Evolutionary conservation across 495 filamentous ascomycete genomes (phyloP), one percentile per base, ranked within the genome.

Genomic region (Cryomyces minteri): DNA sequence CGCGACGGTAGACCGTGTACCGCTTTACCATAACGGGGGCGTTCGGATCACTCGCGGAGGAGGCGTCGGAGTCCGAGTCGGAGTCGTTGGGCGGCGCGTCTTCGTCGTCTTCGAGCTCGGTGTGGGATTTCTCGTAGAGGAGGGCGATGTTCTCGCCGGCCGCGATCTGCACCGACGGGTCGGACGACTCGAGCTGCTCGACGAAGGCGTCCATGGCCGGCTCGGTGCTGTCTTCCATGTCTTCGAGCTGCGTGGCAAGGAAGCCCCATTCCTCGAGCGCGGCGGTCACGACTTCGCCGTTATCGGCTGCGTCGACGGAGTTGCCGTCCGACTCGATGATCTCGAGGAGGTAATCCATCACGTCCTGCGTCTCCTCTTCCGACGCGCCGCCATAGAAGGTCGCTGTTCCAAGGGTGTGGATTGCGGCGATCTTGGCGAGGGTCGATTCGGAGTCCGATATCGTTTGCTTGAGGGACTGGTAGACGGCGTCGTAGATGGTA

Each of bases 81-180:
- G 64, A 60, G 25, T 65, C 62, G 36, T 61, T 62, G 12, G 61
- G 60, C 10, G 70, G 68, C 39, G 63, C 55, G 25, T 63, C 65
- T 36, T 67, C 64, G 36, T 79, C 77, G 2, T 78, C 71, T 41
- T 84, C 77, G 32, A 76, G 64, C 0, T 66, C 63, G 0, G 77
- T 69, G 65, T 82, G 76, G 56, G 74, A 79, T 58, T 85, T 85
- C 55, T 96, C 88, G 53, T 84, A 92, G 1, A 95, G 67, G 1
- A 94, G 65, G 3, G 88, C 88, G 50, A 96, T 90, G 58, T 87
- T 87, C 52, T 88, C 79, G 0, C 86, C 90, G 1, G 90, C 86
- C 2, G 82, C 77, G 43, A 90, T 76, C 58, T 94, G 85, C 0
- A 95, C 88, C 5, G 66, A 62, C 0, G 80, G 64, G 46, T 88